Base-by-base conservation (phyloP, 2,329 filamentous ascomycete genomes). In the Phaeosphaeria sp. region DNA sequence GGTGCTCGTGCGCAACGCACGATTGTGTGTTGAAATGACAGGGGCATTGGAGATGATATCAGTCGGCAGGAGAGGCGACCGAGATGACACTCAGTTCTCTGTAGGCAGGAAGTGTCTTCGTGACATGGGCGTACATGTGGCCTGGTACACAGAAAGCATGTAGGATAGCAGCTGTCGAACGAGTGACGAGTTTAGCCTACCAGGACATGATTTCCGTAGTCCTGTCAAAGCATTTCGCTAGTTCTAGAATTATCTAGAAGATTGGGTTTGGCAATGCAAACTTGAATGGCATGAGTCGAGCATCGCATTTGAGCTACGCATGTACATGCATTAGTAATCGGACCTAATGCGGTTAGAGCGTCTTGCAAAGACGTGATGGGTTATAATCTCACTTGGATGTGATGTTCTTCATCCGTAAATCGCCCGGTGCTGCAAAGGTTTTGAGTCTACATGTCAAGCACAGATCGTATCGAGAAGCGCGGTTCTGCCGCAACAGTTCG, bases 401-500 rank as follows among this genome's bases (percentile, higher is more conserved):
- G 30, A 13, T 36, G 3, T 13, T 36, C 30, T 13, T 3, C 25
- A 11, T 30, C 30, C 11, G 30, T 36, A 7, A 7, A 36, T 36
- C 11, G 30, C 5, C 6, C 30, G 15, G 30, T 36, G 30, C 30
- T 36, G 11, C 30, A 36, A 13, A 36, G 6, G 3, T 13, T 36
- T 36, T 13, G 30, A 3, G 3, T 7, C 25, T 13, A 20, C 13
- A 42, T 43, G 44, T 20, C 44, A 25, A 46, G 22, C 17, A n/a
- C 17, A 25, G 44, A 46, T 15, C 44, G 62, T 5, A 51, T 68
- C 11, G 65, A 71, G 46, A 71, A 71, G 36, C 65, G 67, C 21
- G 66, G 67, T 17, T 69, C 65, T 18, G 63, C 63, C 21, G 55
- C 67, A 3, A 71, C 67, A 17, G 66, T 71, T 33, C 60, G 60